Conservation (phyloP, 768 basidiomycete species). For the Boletus coccyginus region DNA sequence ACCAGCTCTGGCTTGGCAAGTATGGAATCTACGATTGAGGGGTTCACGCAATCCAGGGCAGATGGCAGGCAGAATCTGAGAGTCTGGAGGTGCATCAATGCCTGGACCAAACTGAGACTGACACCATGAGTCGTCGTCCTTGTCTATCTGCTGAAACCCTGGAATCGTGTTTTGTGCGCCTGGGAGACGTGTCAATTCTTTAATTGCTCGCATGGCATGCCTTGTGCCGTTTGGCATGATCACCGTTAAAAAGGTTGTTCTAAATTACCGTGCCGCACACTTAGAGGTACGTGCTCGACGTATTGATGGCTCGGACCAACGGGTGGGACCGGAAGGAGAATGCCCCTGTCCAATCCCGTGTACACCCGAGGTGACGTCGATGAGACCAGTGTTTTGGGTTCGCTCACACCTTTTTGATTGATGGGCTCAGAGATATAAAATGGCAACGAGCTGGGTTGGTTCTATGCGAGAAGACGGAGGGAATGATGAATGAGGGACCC, state of each 20-base stretch:
- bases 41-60: neutral
- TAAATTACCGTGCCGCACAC: conserved; percentile 19
- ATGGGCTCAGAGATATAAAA: neutral
- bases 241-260: conserved; percentile 6
- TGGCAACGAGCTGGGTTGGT: conserved; percentile 2
- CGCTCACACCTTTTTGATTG: neutral
- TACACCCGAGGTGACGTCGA: conserved; percentile 9
- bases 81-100: neutral
- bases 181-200: neutral
- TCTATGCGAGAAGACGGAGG: neutral
- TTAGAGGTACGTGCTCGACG: neutral
- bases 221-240: neutral
- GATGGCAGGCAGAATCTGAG: neutral
- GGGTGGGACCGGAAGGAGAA: conserved; percentile 18
- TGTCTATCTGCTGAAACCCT: neutral
- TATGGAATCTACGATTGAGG: neutral
- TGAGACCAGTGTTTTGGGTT: neutral
- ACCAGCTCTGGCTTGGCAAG: neutral
- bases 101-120: neutral
- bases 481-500: neutral
- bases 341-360: neutral
- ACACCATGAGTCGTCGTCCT: neutral
- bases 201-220: neutral
- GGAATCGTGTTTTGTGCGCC: too few relatives aligned
- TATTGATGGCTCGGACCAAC: conserved; percentile 8